Conservation (phyloP, 805 yeast species). For the Nakazawaea wickerhamii region DNA sequence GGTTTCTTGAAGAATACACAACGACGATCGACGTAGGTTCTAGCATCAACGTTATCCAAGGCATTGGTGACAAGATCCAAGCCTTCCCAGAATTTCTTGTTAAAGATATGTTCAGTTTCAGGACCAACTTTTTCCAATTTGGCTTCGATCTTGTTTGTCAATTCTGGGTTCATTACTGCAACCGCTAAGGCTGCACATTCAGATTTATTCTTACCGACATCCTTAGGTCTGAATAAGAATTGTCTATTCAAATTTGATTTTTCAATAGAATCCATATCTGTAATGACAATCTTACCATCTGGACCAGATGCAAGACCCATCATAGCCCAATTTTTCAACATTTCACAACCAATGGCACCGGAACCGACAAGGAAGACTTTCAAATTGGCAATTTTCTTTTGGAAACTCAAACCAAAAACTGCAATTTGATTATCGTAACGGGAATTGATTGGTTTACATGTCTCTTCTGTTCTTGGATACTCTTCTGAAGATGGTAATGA, state of each 20-base stretch:
- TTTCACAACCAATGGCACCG: conserved; percentile 99
- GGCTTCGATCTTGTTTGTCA: conserved; percentile 70
- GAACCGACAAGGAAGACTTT: conserved; percentile 91
- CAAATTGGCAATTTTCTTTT: conserved; percentile 66
- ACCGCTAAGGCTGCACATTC: conserved; percentile 89
- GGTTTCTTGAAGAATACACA: conserved; percentile 92
- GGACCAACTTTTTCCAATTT: conserved; percentile 85
- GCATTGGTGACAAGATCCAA: conserved; percentile 95
- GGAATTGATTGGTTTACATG: conserved; percentile 68
- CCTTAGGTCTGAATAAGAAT: conserved; percentile 88
- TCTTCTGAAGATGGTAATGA: conserved; percentile 63
- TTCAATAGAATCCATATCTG: conserved; percentile 94
- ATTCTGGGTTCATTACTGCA: conserved; percentile 76
- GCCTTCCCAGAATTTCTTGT: conserved; percentile 78
- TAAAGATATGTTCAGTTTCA: conserved; percentile 83
- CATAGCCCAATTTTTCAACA: conserved; percentile 97
- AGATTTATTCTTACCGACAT: conserved; percentile 88
- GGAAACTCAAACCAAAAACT: conserved; percentile 79
- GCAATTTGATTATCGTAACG: conserved; percentile 96
- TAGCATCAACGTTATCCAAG: conserved; percentile 94
- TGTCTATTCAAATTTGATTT: conserved; percentile 95
- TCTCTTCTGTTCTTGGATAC: conserved; percentile 60
- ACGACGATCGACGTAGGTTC: conserved; percentile 95
- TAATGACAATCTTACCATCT: conserved; percentile 74
- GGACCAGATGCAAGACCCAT: conserved; percentile 94